phyloP scores from a whole-genome alignment of 306 rosid species.

The Lablab purpureus region DNA sequence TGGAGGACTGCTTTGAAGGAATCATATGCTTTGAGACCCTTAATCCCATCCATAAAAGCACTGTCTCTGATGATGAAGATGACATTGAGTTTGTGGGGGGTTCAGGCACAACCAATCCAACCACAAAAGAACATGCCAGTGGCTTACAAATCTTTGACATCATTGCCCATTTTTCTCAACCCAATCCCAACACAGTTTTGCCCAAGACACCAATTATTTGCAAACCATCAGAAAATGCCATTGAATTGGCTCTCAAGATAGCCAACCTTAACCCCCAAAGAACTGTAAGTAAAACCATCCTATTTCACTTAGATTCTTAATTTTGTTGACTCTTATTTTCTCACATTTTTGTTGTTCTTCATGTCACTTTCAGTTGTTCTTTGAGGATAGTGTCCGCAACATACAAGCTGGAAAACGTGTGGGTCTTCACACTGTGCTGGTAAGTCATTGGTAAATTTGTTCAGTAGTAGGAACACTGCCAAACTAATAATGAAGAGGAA shows the following conservation, averaged over 20 bases:
- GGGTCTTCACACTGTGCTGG: conserved; percentile 91
- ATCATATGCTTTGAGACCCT: conserved; percentile 95
- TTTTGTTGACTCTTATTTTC: not conserved
- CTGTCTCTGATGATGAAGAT: conserved; percentile 70
- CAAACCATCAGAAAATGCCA: conserved; percentile 80
- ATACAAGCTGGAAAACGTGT: conserved; percentile 86
- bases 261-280: conserved; percentile 85
- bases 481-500: conserved; percentile 9
- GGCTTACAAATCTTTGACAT: conserved; percentile 78
- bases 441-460: conserved; percentile 53
- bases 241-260: conserved; percentile 77
- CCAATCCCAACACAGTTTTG: conserved; percentile 54
- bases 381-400: conserved; percentile 95
- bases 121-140: conserved; percentile 38
- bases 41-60: conserved; percentile 69
- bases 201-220: conserved; percentile 92
- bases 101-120: conserved; percentile 39
- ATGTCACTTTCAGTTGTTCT: conserved; percentile 71
- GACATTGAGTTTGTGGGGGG: conserved; percentile 77
- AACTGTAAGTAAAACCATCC: conserved; percentile 66
- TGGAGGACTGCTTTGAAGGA: conserved; percentile 93
- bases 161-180: conserved; percentile 69
- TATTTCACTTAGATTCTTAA: not conserved
- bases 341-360: not conserved
- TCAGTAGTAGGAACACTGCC: conserved; percentile 19